Evolutionary conservation across 306 rosid genomes (phyloP), one percentile per base, ranked within the genome.

Genomic region (Abrus precatorius): DNA sequence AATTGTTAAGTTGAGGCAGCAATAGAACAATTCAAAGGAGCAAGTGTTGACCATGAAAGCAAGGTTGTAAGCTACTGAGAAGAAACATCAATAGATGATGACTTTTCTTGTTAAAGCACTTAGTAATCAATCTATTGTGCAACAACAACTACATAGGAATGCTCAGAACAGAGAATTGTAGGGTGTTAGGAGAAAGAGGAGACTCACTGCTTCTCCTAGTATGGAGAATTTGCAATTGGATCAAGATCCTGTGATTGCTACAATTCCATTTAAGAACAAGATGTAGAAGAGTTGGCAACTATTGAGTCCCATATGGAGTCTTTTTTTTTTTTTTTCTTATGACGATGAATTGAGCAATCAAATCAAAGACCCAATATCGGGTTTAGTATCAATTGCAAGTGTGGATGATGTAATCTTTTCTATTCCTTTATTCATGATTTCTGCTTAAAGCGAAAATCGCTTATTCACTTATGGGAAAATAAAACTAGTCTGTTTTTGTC

Each of bases 41-140:
- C 86, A 82, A 50, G 44, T 89, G 33, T 67, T 13, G 61, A 44
- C 83, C 0, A 92, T 96, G 92, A 97, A 93, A 78, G 75, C 69
- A 48, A 91, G 97, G 41, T 66, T 96, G 41, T 84, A 85, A 27
- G 8, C 50, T 29, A 87, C 97, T 0, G 98, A 92, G 87, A 93
- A 68, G 82, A 96, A 92, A 69, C 99, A 96, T 71, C 90, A 84
- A 30, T 91, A 79, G 85, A 83, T 93, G 52, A 85, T 90, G 87
- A 67, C 52, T 54, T 96, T 96, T 76, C 93, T 96, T 4, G 92
- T 94, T 0, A 91, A 81, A 80, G 97, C 93, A 40, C 87, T 96
- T 1, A 84, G 72, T 6, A 92, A 84, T 34, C 90, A 90, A 1
- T 45, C 86, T 14, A 90, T 93, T 33, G 3, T 92, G 12, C 91